Percentiles rank a stretch among this genome's conserved stretches.
Evolutionary conservation across 2,329 filamentous ascomycete genomes (phyloP).

Genomic region (Trichoderma atrobrunneum): DNA sequence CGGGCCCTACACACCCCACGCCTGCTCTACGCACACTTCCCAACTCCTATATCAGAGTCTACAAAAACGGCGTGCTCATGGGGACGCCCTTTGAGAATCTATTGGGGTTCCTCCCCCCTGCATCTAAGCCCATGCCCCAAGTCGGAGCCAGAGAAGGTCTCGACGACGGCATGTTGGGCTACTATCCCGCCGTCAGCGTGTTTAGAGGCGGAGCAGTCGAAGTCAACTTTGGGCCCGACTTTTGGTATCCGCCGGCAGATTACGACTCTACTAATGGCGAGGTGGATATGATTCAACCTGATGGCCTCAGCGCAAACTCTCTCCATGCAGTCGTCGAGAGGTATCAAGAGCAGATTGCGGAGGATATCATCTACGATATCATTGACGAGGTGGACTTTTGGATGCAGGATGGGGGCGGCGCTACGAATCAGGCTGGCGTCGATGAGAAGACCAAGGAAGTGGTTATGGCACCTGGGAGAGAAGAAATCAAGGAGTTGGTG

Average conservation of each 20-base stretch:
- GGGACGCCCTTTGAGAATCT: conserved; percentile 87
- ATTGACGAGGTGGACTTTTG: conserved; percentile 93
- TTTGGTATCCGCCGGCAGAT: conserved; percentile 79
- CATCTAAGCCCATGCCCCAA: conserved; percentile 69
- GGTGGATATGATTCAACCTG: conserved; percentile 43
- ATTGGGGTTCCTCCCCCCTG: conserved; percentile 86
- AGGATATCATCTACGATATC: conserved; percentile 90
- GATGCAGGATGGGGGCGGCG: conserved; percentile 63
- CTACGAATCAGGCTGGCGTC: conserved; percentile 45
- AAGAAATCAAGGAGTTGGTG: conserved; percentile 64
- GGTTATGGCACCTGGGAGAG: conserved; percentile 45
- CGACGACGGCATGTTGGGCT: conserved; percentile 92
- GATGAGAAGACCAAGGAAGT: conserved; percentile 45
- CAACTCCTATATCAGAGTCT: conserved; percentile 80
- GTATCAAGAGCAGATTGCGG: conserved; percentile 89
- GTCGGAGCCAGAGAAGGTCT: conserved; percentile 79
- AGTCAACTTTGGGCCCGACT: conserved; percentile 90
- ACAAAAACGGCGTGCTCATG: conserved; percentile 85
- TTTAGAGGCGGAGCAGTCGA: conserved; percentile 90
- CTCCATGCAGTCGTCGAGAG: conserved; percentile 69
- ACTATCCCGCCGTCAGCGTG: conserved; percentile 89
- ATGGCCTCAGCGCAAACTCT: conserved; percentile 27
- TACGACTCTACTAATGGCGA: conserved; percentile 46
- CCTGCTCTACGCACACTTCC: conserved; percentile 83
- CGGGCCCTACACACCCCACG: conserved; percentile 68